Conservation (phyloP, 2,329 filamentous ascomycete genomes). For the Fusarium verticillioides region DNA sequence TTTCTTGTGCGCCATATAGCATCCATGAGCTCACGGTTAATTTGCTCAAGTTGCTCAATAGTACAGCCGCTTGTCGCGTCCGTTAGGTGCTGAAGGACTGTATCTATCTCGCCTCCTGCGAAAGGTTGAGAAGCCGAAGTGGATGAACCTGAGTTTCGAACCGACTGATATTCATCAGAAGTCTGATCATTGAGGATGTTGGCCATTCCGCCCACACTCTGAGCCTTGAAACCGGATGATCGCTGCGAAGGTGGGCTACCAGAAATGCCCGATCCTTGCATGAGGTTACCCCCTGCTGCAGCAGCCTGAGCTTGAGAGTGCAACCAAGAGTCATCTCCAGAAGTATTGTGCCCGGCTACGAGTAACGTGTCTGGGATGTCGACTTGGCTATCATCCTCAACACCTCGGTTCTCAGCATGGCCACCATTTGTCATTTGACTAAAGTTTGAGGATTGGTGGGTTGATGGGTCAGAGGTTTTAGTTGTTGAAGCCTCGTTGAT, state of each 20-base stretch:
- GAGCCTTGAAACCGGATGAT: conserved; percentile 50
- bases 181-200: conserved; percentile 56
- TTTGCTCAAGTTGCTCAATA: conserved; percentile 94
- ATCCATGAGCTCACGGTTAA: conserved; percentile 91
- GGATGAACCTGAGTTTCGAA: conserved; percentile 50
- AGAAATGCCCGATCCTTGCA: conserved; percentile 39
- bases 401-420: conserved; percentile 58
- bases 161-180: conserved; percentile 49
- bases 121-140: conserved; percentile 59
- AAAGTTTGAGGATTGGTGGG: conserved; percentile 69
- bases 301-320: conserved; percentile 68
- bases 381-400: conserved; percentile 48
- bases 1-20: conserved; percentile 82
- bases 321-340: conserved; percentile 65
- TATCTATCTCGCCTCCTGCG: conserved; percentile 62
- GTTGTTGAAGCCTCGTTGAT: conserved; percentile 93
- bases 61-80: conserved; percentile 78
- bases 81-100: conserved; percentile 72
- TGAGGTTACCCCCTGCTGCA: conserved; percentile 54
- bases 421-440: conserved; percentile 78
- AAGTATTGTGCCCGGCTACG: conserved; percentile 58
- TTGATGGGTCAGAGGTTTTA: conserved; percentile 82
- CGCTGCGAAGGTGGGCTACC: conserved; percentile 53
- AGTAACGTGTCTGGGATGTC: conserved; percentile 67
- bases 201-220: conserved; percentile 41